Percentiles rank a stretch among this genome's conserved stretches.
Conservation (phyloP, 1,139 yeast genomes). For the Spathaspora sp. region DNA sequence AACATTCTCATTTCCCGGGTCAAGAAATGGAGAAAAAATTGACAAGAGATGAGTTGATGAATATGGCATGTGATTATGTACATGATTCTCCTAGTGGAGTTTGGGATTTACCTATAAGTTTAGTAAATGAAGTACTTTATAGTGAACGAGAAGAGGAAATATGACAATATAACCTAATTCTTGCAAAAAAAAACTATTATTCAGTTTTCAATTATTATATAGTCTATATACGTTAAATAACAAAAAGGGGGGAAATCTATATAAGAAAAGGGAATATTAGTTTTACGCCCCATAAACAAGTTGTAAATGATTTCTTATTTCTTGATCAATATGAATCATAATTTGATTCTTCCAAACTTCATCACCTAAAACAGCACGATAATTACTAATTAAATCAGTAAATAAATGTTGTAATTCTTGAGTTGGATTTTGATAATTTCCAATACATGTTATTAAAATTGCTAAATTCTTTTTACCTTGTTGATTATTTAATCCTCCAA, state of each 20-base stretch:
- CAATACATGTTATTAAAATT: slow-evolving; percentile 63
- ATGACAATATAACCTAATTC: too few relatives aligned
- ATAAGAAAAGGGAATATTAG: background rate
- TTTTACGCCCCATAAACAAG: slow-evolving; percentile 4
- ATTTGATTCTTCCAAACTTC: slow-evolving; percentile 34
- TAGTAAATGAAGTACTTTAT: slow-evolving; percentile 71
- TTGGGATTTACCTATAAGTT: slow-evolving; percentile 73
- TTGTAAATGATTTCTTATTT: slow-evolving; percentile 6
- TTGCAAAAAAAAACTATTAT: too few relatives aligned
- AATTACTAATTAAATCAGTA: slow-evolving; percentile 44
- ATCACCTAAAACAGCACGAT: slow-evolving; percentile 49
- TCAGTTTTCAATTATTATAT: background rate
- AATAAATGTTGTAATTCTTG: slow-evolving; percentile 45
- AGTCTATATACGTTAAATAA: slow-evolving; percentile 6
- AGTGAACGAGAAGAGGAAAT: slow-evolving; percentile 13
- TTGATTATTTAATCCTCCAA: slow-evolving; percentile 49
- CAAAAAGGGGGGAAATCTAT: background rate
- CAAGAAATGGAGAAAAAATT: slow-evolving; percentile 9
- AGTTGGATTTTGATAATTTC: slow-evolving; percentile 55
- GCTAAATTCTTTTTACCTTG: slow-evolving; percentile 51
- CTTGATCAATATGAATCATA: slow-evolving; percentile 32
- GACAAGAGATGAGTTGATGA: slow-evolving; percentile 11
- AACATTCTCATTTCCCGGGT: slow-evolving; percentile 53
- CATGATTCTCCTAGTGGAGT: slow-evolving; percentile 74
- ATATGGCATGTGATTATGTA: slow-evolving; percentile 32